A percentile compares a stretch with the other conserved stretches of the same genome.
These are phyloP conservation scores for Talaromyces wortmannii DNA, from an alignment of 495 filamentous ascomycete genomes.

Conservation along the genomic window DNA sequence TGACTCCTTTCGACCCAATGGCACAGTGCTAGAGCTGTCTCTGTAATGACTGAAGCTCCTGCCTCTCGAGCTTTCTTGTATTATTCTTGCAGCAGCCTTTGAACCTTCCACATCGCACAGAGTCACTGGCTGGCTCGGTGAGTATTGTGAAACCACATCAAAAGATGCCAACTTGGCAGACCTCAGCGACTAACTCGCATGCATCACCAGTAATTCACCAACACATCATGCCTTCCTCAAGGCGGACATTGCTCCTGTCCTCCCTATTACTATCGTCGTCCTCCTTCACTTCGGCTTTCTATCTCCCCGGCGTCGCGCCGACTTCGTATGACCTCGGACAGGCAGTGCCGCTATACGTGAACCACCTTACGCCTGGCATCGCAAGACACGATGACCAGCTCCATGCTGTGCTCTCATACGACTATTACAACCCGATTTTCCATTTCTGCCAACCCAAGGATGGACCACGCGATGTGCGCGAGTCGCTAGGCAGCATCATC, in stretches of 20 bases:
- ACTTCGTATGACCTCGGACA: slow-evolving; percentile 74
- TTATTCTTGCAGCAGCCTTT: no score
- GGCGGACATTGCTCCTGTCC: slow-evolving; percentile 19
- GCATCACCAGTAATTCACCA: background rate
- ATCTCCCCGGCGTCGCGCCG: slow-evolving; percentile 94
- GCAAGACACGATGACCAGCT: slow-evolving; percentile 67
- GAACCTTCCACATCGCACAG: background rate
- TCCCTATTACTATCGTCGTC: slow-evolving; percentile 25
- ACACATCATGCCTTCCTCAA: slow-evolving; percentile 32
- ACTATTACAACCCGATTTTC: slow-evolving; percentile 87
- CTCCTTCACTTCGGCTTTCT: slow-evolving; percentile 69
- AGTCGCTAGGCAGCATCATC: slow-evolving; percentile 90
- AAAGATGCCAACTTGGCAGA: background rate
- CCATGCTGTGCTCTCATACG: slow-evolving; percentile 86
- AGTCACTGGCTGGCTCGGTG: background rate
- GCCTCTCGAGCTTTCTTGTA: no score
- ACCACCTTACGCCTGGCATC: slow-evolving; percentile 81
- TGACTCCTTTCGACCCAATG: background rate
- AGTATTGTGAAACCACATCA: background rate
- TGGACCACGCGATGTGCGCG: slow-evolving; percentile 66
- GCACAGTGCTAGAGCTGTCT: background rate
- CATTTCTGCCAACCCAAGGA: slow-evolving; percentile 76
- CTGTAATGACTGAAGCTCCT: no score
- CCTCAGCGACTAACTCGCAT: background rate
- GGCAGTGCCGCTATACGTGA: slow-evolving; percentile 83